Conservation (phyloP, 208 protist genomes). For the Acanthamoeba healyi region DNA sequence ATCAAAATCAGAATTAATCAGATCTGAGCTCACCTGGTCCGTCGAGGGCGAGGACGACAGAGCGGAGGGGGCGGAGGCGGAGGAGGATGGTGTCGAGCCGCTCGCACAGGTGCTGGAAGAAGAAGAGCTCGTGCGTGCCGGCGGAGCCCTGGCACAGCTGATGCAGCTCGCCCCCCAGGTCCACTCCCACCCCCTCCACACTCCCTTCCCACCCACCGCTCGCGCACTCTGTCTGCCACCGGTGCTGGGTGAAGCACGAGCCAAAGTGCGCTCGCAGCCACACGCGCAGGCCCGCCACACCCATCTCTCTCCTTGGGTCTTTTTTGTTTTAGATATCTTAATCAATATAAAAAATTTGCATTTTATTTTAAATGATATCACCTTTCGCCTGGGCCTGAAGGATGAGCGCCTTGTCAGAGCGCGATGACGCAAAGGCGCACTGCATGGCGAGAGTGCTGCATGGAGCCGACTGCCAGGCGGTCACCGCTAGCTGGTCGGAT, state of each 20-base stretch:
- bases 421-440: no score
- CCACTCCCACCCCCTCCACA: conserved; percentile 5
- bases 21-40: neutral
- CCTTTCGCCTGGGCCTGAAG: no score
- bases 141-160: neutral
- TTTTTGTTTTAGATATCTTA: no score
- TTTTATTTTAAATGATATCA: no score
- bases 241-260: conserved; percentile 8
- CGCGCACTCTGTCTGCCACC: neutral
- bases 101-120: conserved; percentile 25
- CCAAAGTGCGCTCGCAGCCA: conserved; percentile 17
- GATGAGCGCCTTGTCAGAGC: no score
- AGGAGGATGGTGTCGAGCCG: conserved; percentile 20
- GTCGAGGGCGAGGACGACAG: conserved; percentile 1
- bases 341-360: no score
- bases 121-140: conserved; percentile 51
- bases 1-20: neutral
- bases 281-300: conserved; percentile 7
- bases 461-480: no score
- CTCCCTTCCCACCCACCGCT: neutral
- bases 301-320: neutral
- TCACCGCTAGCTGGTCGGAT: no score
- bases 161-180: conserved; percentile 39
- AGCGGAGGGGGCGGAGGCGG: neutral
- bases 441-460: no score